Evolutionary conservation across 208 protist genomes (phyloP).

Genomic region (Eutreptiella sp.): DNA sequence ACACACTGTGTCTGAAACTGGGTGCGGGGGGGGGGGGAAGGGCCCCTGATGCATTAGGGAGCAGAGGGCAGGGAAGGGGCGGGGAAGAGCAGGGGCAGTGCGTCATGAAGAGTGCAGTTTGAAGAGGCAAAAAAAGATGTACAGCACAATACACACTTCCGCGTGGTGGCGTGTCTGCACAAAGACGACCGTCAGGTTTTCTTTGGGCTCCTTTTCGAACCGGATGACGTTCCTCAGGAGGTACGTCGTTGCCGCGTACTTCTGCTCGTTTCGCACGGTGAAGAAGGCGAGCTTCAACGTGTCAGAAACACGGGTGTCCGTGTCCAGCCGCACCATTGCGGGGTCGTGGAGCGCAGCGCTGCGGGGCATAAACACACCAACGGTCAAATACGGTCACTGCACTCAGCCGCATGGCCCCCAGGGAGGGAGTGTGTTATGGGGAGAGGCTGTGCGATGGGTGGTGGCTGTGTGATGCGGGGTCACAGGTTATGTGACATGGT

Average conservation of each 20-base stretch:
- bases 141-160: too few relatives aligned
- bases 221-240: slow-evolving; percentile 77
- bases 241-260: slow-evolving; percentile 83
- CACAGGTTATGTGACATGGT: slow-evolving; percentile 22
- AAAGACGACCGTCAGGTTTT: slow-evolving; percentile 92
- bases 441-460: too few relatives aligned
- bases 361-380: slow-evolving; percentile 22
- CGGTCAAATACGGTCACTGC: too few relatives aligned
- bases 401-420: too few relatives aligned
- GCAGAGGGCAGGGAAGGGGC: too few relatives aligned
- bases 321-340: slow-evolving; percentile 92
- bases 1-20: too few relatives aligned
- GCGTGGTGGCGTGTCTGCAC: slow-evolving; percentile 92
- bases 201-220: slow-evolving; percentile 45
- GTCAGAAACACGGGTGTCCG: slow-evolving; percentile 90
- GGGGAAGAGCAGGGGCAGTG: too few relatives aligned
- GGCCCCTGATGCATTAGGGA: too few relatives aligned
- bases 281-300: slow-evolving; percentile 88
- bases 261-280: slow-evolving; percentile 86
- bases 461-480: slow-evolving; percentile 28
- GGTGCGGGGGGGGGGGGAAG: too few relatives aligned
- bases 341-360: slow-evolving; percentile 90
- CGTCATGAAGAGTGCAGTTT: too few relatives aligned
- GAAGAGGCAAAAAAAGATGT: too few relatives aligned
- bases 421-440: too few relatives aligned